Evolutionary conservation across 2,329 filamentous ascomycete genomes (phyloP), one percentile per base, ranked within the genome.

Genomic region (Fusarium sp.): DNA sequence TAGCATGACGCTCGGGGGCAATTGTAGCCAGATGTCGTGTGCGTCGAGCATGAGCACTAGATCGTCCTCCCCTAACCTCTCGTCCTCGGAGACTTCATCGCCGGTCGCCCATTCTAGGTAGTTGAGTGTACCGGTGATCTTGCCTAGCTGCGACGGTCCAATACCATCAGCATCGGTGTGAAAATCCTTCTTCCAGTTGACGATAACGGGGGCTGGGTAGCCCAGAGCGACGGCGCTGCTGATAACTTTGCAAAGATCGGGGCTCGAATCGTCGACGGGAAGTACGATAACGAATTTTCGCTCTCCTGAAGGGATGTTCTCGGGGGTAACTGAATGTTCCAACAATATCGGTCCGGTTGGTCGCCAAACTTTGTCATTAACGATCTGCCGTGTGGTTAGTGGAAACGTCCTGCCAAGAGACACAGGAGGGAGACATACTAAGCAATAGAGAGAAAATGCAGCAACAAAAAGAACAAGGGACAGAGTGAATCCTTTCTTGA

Each of bases 11-110:
- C 67, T 72, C 1, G 75, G 74, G 2, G 76, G 76, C 1, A 77
- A 59, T 49, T 77, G 76, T 14, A 77, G 58, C 76, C 76, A 77
- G n/a, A 77, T 61, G 36, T 77, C 76, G 44, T 76, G 74, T n/a
- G 75, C 76, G 40, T 77, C 76, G 17, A 77, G 65, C 55, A 77
- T 74, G 8, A 77, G 49, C 9, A 76, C 62, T 15, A 77, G 34
- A 24, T 77, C 76, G 17, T 77, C 54, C n/a, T 76, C 70, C 8
- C 54, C 62, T 2, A 75, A 54, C 39, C 33, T 65, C 14, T 75
- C 71, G 19, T 62, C 57, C 14, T 62, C 56, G 1, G 70, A 26
- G 5, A 45, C 63, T 13, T 61, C 42, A 14, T 67, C 53, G 1
- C 69, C 43, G 7, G 67, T 70, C 0, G 65, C 72, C 70, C 70